Evolutionary conservation across 1,284 basidiomycete genomes (phyloP).

Genomic region (Ustilago cynodontis): DNA sequence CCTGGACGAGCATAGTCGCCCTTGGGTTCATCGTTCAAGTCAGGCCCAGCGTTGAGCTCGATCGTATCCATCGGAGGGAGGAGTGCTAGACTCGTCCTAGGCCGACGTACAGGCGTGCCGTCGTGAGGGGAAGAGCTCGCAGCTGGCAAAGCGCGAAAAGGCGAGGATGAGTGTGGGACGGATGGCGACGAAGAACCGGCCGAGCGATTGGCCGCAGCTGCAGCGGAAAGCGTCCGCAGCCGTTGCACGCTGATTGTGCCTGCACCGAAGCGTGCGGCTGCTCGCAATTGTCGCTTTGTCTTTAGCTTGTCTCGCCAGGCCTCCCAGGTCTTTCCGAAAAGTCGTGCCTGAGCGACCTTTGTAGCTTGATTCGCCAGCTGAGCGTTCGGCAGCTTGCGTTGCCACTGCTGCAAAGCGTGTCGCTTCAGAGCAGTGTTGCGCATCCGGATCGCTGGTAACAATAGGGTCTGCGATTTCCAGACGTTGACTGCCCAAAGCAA

Average conservation of each 20-base stretch:
- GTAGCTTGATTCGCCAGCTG: constrained; percentile 22
- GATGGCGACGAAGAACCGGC: constrained; percentile 28
- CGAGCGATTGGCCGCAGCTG: constrained; percentile 32
- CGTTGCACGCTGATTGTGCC: constrained; percentile 23
- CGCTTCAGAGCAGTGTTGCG: constrained; percentile 39
- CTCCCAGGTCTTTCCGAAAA: constrained; percentile 12
- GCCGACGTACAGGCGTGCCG: constrained; percentile 13
- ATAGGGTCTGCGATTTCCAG: constrained; percentile 38
- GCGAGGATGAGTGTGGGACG: constrained; percentile 16
- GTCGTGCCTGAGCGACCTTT: background rate
- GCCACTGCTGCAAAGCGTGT: constrained; percentile 27
- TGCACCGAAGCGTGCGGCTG: constrained; percentile 37
- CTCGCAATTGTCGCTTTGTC: constrained; percentile 23
- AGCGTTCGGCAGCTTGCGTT: constrained; percentile 25
- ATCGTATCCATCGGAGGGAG: background rate
- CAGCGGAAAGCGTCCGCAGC: constrained; percentile 34
- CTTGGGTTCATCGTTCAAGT: background rate
- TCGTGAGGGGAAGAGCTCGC: background rate
- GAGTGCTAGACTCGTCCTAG: constrained; percentile 26
- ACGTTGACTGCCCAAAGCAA: constrained; percentile 19
- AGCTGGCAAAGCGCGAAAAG: constrained; percentile 6
- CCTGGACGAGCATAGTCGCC: constrained; percentile 8
- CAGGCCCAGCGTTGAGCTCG: too few species aligned
- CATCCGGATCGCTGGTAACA: constrained; percentile 49
- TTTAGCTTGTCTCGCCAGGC: constrained; percentile 15